These are phyloP conservation scores for Candida fluviatilis DNA, from an alignment of 805 yeast species.

Conservation along the genomic window DNA sequence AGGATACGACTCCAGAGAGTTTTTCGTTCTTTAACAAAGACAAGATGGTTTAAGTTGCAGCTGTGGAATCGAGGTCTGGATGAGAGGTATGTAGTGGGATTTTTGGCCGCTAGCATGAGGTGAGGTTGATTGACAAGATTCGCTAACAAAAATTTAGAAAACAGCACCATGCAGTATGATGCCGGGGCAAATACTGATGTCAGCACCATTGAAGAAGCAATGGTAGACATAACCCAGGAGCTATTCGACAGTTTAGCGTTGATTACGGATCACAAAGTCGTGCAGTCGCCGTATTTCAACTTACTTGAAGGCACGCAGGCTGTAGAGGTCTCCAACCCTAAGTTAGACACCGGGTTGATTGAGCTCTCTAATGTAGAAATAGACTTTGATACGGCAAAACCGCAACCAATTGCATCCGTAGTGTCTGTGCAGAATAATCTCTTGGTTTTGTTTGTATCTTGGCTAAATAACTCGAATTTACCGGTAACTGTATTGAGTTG, in stretches of 20 bases:
- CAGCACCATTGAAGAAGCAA: background rate
- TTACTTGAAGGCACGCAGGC: constrained; percentile 86
- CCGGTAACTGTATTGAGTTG: constrained; percentile 78
- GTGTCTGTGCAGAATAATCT: constrained; percentile 52
- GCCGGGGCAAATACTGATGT: too few species aligned
- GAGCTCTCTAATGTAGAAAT: constrained; percentile 41
- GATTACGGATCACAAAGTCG: constrained; percentile 51
- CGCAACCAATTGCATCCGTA: constrained; percentile 37
- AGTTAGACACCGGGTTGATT: constrained; percentile 77
- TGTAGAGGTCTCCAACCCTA: constrained; percentile 66
- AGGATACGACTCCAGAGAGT: too few species aligned
- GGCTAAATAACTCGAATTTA: constrained; percentile 74
- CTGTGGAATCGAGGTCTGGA: too few species aligned
- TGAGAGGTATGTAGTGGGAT: too few species aligned
- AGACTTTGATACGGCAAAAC: constrained; percentile 40
- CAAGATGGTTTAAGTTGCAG: too few species aligned
- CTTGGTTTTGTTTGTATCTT: constrained; percentile 52
- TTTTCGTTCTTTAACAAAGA: too few species aligned
- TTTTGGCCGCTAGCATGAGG: too few species aligned
- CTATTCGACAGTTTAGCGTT: constrained; percentile 37
- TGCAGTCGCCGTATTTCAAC: constrained; percentile 56
- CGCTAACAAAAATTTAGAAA: background rate
- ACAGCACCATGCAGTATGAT: background rate
- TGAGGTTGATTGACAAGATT: too few species aligned
- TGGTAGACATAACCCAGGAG: constrained; percentile 54